Evolutionary conservation across 2,329 filamentous ascomycete species (phyloP).

Genomic region (Tolypocladium ophioglossoides): DNA sequence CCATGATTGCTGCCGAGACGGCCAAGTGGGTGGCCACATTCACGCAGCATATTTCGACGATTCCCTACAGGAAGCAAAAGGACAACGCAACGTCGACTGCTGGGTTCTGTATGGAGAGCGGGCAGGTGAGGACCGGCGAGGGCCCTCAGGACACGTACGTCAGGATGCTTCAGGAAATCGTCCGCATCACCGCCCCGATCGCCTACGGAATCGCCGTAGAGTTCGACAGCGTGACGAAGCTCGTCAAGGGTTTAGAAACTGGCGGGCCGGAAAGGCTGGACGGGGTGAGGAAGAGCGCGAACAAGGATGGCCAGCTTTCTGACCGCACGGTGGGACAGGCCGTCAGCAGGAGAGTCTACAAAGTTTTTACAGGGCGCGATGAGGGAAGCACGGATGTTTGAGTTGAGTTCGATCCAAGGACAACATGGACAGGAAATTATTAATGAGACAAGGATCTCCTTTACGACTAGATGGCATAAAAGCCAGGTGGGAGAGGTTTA

Average conservation of each 20-base stretch:
- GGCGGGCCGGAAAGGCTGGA: constrained; percentile 53
- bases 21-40: constrained; percentile 64
- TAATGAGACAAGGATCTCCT: not conserved
- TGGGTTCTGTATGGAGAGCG: constrained; percentile 69
- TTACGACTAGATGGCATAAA: not conserved
- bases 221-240: constrained; percentile 44
- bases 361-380: constrained; percentile 48
- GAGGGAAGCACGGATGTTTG: constrained; percentile 44
- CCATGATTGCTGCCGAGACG: constrained; percentile 46
- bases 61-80: constrained; percentile 54
- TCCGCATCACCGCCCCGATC: constrained; percentile 59
- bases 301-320: constrained; percentile 44
- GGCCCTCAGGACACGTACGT: constrained; percentile 56
- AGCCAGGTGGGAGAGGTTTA: not conserved
- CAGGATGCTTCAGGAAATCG: constrained; percentile 67
- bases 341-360: constrained; percentile 47
- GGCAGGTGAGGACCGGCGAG: constrained; percentile 63
- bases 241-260: constrained; percentile 48
- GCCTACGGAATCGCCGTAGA: constrained; percentile 57
- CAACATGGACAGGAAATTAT: not conserved
- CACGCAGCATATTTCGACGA: constrained; percentile 68
- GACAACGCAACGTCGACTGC: constrained; percentile 41
- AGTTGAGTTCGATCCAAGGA: constrained; percentile 1
- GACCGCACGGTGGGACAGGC: constrained; percentile 46
- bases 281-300: constrained; percentile 45